Conservation (phyloP, 805 yeast genomes). For the Barnettozyma salicaria region DNA sequence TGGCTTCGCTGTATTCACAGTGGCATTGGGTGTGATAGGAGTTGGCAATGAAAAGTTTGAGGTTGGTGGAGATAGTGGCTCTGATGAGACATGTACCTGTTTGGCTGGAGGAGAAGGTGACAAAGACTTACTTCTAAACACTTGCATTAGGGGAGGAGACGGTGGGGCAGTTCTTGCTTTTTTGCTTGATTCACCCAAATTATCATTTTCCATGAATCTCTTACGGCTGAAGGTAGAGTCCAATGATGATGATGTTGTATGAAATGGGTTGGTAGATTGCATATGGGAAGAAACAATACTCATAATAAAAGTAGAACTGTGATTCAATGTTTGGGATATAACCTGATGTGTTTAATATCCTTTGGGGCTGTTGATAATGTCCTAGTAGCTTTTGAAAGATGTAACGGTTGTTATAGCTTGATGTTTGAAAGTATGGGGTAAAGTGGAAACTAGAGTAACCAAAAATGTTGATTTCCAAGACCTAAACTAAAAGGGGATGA, state of each 20-base stretch:
- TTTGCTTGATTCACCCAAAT: slow-evolving; percentile 21
- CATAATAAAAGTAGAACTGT: slow-evolving; percentile 4
- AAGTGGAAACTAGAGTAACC: slow-evolving; percentile 9
- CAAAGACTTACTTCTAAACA: slow-evolving; percentile 20
- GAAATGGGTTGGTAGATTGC: slow-evolving; percentile 5
- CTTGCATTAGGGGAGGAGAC: slow-evolving; percentile 29
- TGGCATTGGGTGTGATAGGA: slow-evolving; percentile 8
- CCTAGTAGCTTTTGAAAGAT: not conserved
- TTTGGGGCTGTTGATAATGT: not conserved
- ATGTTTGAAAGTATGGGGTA: too few species aligned
- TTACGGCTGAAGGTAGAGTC: slow-evolving; percentile 16
- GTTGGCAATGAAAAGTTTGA: slow-evolving; percentile 14
- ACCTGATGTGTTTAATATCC: not conserved
- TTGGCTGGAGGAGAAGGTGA: slow-evolving; percentile 19
- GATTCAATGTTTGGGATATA: not conserved
- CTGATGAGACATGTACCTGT: slow-evolving; percentile 1
- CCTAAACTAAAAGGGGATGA: not conserved
- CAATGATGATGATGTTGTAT: slow-evolving; percentile 8
- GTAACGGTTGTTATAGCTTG: not conserved
- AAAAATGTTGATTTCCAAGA: too few species aligned
- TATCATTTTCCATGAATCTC: slow-evolving; percentile 21
- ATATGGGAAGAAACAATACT: slow-evolving; percentile 6
- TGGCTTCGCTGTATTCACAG: slow-evolving; percentile 17
- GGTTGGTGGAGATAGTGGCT: slow-evolving; percentile 3
- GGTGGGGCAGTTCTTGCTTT: slow-evolving; percentile 44